Evolutionary conservation across 148 eudicot species (phyloP).

Genomic region (Heliosperma pusillum): DNA sequence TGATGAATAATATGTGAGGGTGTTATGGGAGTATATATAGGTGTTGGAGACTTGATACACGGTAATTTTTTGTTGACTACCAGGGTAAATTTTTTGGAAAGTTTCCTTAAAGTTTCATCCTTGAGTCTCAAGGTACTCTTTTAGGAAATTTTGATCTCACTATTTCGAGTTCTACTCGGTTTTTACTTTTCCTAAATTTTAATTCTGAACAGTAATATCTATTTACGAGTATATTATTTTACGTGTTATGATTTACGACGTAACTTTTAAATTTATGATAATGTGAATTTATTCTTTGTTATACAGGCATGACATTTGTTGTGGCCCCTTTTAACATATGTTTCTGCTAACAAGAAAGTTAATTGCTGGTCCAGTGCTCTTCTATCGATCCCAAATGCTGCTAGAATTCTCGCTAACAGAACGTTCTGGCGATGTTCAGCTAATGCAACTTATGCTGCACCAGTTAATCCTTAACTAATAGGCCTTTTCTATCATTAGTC

Average conservation of each 20-base stretch:
- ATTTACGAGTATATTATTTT: too few relatives aligned
- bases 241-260: too few relatives aligned
- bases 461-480: too few relatives aligned
- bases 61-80: too few relatives aligned
- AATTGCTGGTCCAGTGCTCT: constrained; percentile 6
- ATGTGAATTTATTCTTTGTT: constrained; percentile 15
- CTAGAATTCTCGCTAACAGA: constrained; percentile 17
- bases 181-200: neutral
- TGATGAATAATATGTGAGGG: neutral
- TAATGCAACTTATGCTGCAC: constrained; percentile 18
- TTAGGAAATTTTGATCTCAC: neutral
- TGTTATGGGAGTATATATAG: neutral
- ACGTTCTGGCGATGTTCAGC: constrained; percentile 27
- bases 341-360: constrained; percentile 13
- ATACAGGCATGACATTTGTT: constrained; percentile 40
- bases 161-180: neutral
- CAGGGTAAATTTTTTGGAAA: too few relatives aligned
- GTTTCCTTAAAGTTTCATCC: too few relatives aligned
- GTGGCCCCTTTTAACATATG: constrained; percentile 23
- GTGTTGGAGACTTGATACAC: too few relatives aligned
- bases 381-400: constrained; percentile 11
- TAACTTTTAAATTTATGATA: neutral
- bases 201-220: too few relatives aligned
- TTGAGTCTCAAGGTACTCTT: neutral
- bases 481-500: constrained; percentile 1